Base-by-base conservation (phyloP, 768 basidiomycete species). In the Tulasnella sp. region DNA sequence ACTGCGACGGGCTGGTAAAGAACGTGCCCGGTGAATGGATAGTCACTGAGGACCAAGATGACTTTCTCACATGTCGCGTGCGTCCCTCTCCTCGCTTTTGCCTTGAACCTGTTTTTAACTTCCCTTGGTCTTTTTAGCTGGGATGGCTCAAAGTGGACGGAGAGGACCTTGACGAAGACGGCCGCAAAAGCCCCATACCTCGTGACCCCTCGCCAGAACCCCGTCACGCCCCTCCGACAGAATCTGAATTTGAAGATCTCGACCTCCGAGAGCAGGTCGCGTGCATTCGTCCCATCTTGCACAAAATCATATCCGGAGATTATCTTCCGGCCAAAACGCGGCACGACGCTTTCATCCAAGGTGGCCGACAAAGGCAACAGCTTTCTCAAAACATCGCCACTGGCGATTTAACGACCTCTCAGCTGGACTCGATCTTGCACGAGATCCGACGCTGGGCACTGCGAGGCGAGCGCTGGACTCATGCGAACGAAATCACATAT, bases 371-470 rank as follows among this genome's bases (percentile, higher is more conserved):
- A 32, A 59, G 70, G n/a, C 32, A 39, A 39, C 35, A 62, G 39
- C 64, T 72, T 62, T 35, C 70, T 11, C 35, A 72, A 36, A 39
- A 36, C 26, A 37, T 63, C 9, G 5, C 35, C n/a, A 22, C 36
- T n/a, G 70, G 70, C 12, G 62, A 64, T 63, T 37, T 72, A 32
- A 67, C 52, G 5, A 52, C 52, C 17, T 35, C 47, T 62, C 52
- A 72, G 19, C 36, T 72, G 6, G 22, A 62, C 40, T 19, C 34
- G 16, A 59, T 72, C 32, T 32, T 41, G 39, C 14, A 37, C n/a
- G 70, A 72, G 62, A 64, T 72, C 29, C 29, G 70, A 59, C 36
- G 70, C 32, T 72, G 70, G 70, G 70, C 70, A n/a, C 35, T 72
- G 35, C 52, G 70, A 12, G 70, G 70, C n/a, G 70, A 72, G 34